Evolutionary conservation across 1,284 basidiomycete genomes (phyloP), one percentile per base, ranked within the genome.

Genomic region (Ceratobasidium sp.): DNA sequence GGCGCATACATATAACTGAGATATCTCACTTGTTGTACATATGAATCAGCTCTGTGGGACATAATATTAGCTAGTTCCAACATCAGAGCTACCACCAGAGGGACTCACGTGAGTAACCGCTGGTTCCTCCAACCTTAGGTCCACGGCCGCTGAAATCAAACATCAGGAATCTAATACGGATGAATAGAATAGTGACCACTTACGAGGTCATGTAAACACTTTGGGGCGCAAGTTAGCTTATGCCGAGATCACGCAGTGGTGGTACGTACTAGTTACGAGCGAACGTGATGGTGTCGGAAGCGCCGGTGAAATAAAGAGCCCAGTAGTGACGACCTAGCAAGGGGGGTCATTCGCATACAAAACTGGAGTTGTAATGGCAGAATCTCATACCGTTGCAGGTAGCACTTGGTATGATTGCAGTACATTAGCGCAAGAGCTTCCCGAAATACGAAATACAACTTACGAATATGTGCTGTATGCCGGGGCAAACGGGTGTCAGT

Each of bases 11-110:
- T 4, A 38, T 11, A 16, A 41, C 43, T 3, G n/a, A 11, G 14
- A 50, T 21, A 32, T 23, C 64, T 26, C 5, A 67, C 66, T 73
- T 73, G 71, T 73, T 73, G 50, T 73, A 73, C 59, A 64, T 55
- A 41, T 73, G 71, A 28, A 73, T 41, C 21, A 57, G 38, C 30
- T 67, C 64, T 67, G 49, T 5, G 18, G 28, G 4, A 28, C 11
- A 30, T 16, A 11, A 35, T 5, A n/a, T 18, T 30, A 16, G 23
- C 18, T 46, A 47, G 38, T 8, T 16, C 47, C 21, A 26, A 52
- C 5, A 30, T 28, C 54, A 11, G 23, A n/a, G 14, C 2, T 41
- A 9, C 2, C 18, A 41, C 49, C 8, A 3, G 26, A 50, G 32
- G 13, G 6, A 58, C 71, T 73, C 23, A 57, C 62, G 71, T 21